These are phyloP conservation scores for Eucalyptus coolabah DNA, from an alignment of 345 rosid genomes.

Conservation along the genomic window DNA sequence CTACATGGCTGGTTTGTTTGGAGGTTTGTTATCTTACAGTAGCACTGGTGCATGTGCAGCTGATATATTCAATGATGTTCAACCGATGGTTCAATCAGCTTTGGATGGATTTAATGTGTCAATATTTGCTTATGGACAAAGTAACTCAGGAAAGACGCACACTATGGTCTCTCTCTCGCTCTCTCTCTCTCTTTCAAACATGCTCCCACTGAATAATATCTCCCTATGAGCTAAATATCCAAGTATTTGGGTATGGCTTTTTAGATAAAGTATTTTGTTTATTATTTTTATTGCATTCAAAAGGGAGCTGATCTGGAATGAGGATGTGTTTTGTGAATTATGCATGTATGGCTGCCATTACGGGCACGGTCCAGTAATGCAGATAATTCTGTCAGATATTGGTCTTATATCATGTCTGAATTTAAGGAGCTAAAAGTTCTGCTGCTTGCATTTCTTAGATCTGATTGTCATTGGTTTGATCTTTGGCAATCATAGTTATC, in stretches of 20 bases:
- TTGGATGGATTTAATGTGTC: conserved; percentile 95
- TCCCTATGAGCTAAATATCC: background rate
- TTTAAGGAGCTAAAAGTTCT: background rate
- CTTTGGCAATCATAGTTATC: background rate
- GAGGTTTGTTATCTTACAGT: background rate
- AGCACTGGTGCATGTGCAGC: conserved; percentile 35
- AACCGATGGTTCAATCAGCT: conserved; percentile 93
- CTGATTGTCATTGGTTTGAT: background rate
- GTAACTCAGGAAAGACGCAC: conserved; percentile 87
- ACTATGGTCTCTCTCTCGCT: conserved; percentile 54
- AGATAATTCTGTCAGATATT: background rate
- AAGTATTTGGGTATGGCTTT: background rate
- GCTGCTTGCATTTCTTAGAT: background rate
- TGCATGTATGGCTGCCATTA: background rate
- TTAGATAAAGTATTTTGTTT: background rate
- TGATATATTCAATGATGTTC: conserved; percentile 72
- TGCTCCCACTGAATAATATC: background rate
- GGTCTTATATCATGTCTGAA: background rate
- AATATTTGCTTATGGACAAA: conserved; percentile 89
- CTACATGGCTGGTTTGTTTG: background rate
- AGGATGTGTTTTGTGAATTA: background rate
- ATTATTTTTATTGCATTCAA: background rate
- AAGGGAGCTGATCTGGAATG: background rate
- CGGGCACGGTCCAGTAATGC: background rate
- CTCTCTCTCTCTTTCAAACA: conserved; percentile 7